phyloP scores from a whole-genome alignment of 768 basidiomycete species.

The Brasilioporus rufonigricans region DNA sequence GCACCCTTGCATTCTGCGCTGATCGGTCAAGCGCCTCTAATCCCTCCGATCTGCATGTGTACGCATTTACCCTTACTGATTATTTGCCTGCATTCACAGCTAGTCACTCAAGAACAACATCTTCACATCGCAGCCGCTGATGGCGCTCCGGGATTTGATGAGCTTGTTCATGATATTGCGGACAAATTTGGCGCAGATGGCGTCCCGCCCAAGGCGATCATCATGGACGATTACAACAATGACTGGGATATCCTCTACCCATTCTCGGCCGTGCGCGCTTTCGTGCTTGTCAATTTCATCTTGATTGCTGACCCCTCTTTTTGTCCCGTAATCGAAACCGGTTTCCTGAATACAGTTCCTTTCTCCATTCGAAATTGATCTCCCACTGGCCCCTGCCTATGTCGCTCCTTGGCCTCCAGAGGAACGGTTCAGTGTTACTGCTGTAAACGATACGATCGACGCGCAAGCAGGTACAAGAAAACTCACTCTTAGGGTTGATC shows the following conservation, averaged over 20 bases:
- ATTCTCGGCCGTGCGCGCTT: conserved; percentile 60
- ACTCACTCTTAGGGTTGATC: conserved; percentile 65
- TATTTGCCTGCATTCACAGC: conserved; percentile 37
- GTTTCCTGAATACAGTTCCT: conserved; percentile 55
- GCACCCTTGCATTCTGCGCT: neutral
- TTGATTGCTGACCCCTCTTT: neutral
- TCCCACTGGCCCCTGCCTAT: conserved; percentile 50
- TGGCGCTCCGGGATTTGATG: conserved; percentile 70
- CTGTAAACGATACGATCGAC: conserved; percentile 56
- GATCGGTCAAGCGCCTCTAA: too few relatives aligned
- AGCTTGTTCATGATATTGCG: conserved; percentile 61
- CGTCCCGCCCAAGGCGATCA: conserved; percentile 41
- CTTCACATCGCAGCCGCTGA: conserved; percentile 84
- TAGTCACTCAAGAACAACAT: conserved; percentile 67
- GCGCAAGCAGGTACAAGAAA: conserved; percentile 59
- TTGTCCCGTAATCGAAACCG: neutral
- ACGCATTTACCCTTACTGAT: neutral
- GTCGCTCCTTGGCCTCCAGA: conserved; percentile 46
- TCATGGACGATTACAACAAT: conserved; percentile 73
- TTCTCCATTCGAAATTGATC: conserved; percentile 74
- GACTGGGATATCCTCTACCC: conserved; percentile 91
- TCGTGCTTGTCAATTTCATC: neutral
- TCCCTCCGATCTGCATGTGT: neutral
- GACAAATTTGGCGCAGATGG: conserved; percentile 52
- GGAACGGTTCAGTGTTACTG: conserved; percentile 51